Evolutionary conservation across 306 rosid species (phyloP).

Genomic region (Medicago ruthenica): DNA sequence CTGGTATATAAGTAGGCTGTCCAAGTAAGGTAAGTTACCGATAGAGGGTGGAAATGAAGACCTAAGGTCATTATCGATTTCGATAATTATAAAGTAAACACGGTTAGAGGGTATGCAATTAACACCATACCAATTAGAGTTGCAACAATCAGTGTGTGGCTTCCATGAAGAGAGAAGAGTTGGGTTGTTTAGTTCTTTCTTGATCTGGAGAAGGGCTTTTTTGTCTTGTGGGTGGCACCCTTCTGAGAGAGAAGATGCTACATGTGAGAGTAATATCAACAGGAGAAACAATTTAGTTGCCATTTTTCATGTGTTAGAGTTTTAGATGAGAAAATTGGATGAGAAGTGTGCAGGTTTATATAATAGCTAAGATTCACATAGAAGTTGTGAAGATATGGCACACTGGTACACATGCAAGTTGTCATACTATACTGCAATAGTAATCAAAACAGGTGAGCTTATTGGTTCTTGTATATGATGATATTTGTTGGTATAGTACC

Average conservation of each 20-base stretch:
- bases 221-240: constrained; percentile 29
- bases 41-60: constrained; percentile 59
- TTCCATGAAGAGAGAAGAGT: constrained; percentile 10
- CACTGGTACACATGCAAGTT: no score
- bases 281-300: background rate
- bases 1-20: constrained; percentile 42
- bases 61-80: background rate
- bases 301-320: background rate
- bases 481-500: no score
- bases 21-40: constrained; percentile 60
- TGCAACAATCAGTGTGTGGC: constrained; percentile 1
- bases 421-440: background rate
- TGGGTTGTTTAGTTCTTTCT: constrained; percentile 29
- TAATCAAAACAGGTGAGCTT: background rate
- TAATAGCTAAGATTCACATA: no score
- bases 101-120: constrained; percentile 14
- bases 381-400: no score
- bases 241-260: background rate
- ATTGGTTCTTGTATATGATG: background rate
- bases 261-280: background rate
- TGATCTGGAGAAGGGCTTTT: constrained; percentile 22
- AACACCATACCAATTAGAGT: constrained; percentile 43
- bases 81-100: constrained; percentile 49
- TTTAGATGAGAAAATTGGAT: background rate
- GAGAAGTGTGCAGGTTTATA: background rate